Conservation (phyloP, 345 rosid species). For the Ceriops decandra region DNA sequence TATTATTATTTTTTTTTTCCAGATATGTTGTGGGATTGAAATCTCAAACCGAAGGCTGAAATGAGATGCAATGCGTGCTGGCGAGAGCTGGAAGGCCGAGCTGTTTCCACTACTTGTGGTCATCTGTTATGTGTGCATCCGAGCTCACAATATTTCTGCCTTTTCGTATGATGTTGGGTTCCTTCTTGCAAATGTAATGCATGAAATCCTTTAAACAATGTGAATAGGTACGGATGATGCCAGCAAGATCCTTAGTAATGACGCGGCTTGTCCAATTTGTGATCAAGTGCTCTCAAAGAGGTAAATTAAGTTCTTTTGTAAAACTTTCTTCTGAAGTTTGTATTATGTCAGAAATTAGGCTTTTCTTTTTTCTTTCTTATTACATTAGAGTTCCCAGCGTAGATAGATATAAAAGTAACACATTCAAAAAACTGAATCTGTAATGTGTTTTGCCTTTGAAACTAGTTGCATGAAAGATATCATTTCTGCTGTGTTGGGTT, state of each 20-base stretch:
- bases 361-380: too few species aligned
- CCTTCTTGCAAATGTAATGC: background rate
- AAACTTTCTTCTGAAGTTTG: background rate
- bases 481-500: background rate
- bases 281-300: conserved; percentile 97
- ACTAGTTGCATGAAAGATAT: background rate
- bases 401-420: too few species aligned
- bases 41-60: conserved; percentile 29
- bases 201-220: conserved; percentile 26
- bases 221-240: conserved; percentile 88
- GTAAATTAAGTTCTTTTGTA: conserved; percentile 22
- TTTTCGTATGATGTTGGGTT: background rate
- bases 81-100: conserved; percentile 93
- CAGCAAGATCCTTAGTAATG: conserved; percentile 74
- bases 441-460: background rate
- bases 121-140: conserved; percentile 80
- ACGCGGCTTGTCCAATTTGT: conserved; percentile 90
- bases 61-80: conserved; percentile 99
- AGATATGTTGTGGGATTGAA: background rate
- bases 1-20: too few species aligned
- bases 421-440: too few species aligned
- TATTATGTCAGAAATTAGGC: background rate
- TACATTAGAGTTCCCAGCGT: too few species aligned
- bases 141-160: conserved; percentile 7
- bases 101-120: conserved; percentile 84